Evolutionary conservation across 2,329 filamentous ascomycete genomes (phyloP), one percentile per base, ranked within the genome.

Genomic region (Colletotrichum magnum): DNA sequence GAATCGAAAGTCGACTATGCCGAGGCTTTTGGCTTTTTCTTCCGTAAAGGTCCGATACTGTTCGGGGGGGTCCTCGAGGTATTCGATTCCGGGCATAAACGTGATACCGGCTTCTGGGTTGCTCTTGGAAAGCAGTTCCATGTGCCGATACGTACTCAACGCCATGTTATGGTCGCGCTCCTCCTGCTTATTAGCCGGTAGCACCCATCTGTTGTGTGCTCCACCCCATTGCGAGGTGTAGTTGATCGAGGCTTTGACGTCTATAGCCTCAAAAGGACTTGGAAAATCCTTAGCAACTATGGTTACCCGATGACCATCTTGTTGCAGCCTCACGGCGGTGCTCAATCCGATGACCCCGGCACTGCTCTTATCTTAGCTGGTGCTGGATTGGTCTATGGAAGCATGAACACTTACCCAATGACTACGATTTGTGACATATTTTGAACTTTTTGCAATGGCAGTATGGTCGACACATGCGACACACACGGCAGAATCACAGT

Each of bases 191-290:
- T 77, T 74, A 6, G 75, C 70, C 9, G 77, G 63, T 9, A 73
- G 74, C 45, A 82, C 82, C 73, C 83, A 86, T 48, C 86, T 82
- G 71, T 88, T 86, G 73, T 89, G 86, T 2, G 87, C 87, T 12
- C 87, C 87, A 43, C 83, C 87, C 87, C 86, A 89, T 59, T 87
- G 86, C 36, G 87, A 89, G 15, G 87, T 85, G 74, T 84, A 89
- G 78, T 89, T 82, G 74, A 86, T 83, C 64, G 81, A 77, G 1
- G 77, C 70, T 15, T 69, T 69, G 5, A 79, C 74, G 66, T 84
- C 80, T 41, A 83, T 78, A 13, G 82, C 81, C 74, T 86, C 84
- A 54, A 80, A 84, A 10, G 84, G 81, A n/a, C 74, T 76, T 10
- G 85, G 85, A 56, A 87, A 83, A 74, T 86, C 82, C 43, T 77